Base-by-base conservation (phyloP, 2,329 filamentous ascomycete genomes). In the Acephala macrosclerotiorum region DNA sequence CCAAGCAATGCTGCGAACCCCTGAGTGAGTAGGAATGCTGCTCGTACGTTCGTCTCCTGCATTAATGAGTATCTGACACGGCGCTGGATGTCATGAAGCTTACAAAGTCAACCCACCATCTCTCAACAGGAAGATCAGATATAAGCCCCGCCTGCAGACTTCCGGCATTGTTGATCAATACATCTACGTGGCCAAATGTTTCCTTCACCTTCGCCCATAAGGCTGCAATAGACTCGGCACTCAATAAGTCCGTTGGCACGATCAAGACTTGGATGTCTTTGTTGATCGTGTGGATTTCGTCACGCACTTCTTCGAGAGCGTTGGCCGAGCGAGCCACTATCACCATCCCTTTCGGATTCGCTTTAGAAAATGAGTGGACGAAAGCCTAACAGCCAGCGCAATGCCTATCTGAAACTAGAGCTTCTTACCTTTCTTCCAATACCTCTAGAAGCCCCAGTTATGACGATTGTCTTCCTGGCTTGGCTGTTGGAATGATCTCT, bases 121-220 rank as follows among this genome's bases (percentile, higher is more conserved):
- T 40, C 9, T 64, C 58, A 38, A 58, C 33, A 20, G 51, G 18
- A 3, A 22, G 29, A 25, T 69, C 68, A 8, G 18, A 47, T 26
- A 68, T 33, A 6, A 35, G 47, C 5, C 60, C 66, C 4, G 40
- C 35, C 12, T 38, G 20, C n/a, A 64, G 25, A 29, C 20, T 53
- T 7, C 67, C 69, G 16, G 70, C 69, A 58, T 70, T 71, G 20
- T 71, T 73, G 14, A 70, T 35, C 20, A 89, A 77, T n/a, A 87
- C 78, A 74, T 89, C 86, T 20, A 87, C 74, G n/a, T 78, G 77
- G 33, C 79, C 80, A 66, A 83, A 85, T 60, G 58, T 61, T 18
- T 58, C 55, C 38, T 67, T 66, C 11, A 71, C 64, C 25, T 77
- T 67, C 16, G 38, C 63, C 57, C 58, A 73, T 4, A 71, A 60